Conservation (phyloP, 257 asterid species). For the Eustoma russellianum region DNA sequence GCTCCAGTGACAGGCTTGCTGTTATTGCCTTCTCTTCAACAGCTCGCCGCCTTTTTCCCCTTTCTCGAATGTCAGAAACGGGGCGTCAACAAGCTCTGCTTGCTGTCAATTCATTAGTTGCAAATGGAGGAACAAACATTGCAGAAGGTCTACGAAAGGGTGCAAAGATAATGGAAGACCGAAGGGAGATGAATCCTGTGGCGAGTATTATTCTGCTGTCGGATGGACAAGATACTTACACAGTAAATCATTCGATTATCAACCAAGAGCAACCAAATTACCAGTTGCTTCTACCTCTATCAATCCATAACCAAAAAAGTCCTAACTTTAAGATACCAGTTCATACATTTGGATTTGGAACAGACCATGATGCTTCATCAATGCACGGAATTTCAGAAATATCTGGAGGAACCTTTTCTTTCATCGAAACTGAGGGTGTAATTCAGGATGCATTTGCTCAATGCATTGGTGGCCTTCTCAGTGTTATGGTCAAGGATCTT, state of each 20-base stretch:
- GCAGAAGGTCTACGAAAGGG: constrained; percentile 97
- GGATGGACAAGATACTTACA: constrained; percentile 94
- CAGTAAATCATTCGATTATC: constrained; percentile 35
- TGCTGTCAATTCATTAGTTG: constrained; percentile 74
- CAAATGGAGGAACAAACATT: constrained; percentile 93
- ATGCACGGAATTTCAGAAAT: constrained; percentile 93
- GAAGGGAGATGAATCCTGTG: constrained; percentile 71
- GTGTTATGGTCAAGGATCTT: constrained; percentile 82
- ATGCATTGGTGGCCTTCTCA: constrained; percentile 94
- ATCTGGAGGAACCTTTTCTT: constrained; percentile 95
- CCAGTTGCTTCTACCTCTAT: constrained; percentile 62
- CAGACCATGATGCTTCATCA: constrained; percentile 78
- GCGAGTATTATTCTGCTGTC: constrained; percentile 79
- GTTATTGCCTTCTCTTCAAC: constrained; percentile 97
- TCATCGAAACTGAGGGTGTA: constrained; percentile 89
- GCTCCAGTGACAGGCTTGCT: constrained; percentile 81
- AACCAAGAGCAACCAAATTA: constrained; percentile 39
- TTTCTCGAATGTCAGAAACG: constrained; percentile 74
- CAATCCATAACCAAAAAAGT: constrained; percentile 44
- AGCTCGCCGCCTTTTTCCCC: constrained; percentile 88
- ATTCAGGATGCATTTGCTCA: constrained; percentile 99
- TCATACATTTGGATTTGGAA: constrained; percentile 87
- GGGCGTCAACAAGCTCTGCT: constrained; percentile 91
- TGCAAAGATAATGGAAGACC: constrained; percentile 83
- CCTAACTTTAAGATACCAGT: constrained; percentile 66